Base-by-base conservation (phyloP, 164 flowering plant genomes). In the Buxus sempervirens region DNA sequence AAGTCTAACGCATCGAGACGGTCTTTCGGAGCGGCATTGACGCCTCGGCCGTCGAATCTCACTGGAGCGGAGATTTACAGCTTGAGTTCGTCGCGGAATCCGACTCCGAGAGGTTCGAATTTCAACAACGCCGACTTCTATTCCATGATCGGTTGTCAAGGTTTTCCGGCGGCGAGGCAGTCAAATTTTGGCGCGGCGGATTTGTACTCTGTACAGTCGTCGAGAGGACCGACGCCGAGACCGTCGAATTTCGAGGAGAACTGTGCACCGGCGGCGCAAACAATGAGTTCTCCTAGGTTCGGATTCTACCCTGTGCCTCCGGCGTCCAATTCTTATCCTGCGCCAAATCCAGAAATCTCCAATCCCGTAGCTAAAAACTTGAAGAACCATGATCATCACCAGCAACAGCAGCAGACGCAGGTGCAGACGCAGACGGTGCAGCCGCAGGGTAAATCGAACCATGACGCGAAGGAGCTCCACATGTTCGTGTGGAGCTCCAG, bases 401-500 rank as follows among this genome's bases (percentile, higher is more conserved):
- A 38, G 55, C 68, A 64, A 48, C 26, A 18, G 27, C 63, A 53
- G 51, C 5, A 6, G 51, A 45, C n/a, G 16, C 75, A 60, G 49
- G 62, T n/a, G 38, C 68, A 64, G 59, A 48, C 19, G 27, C 63
- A 53, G 51, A 45, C 22, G 51, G 23, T 10, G 9, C 19, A 21
- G 27, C 27, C 9, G 23, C 66, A 63, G 28, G 64, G 15, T 22
- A 64, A 64, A 45, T 48, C 57, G n/a, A 49, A 27, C 62, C 45
- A 60, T 28, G 62, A 60, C 12, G 62, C 62, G 1, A 74, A 74
- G 63, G 77, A 74, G 23, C 73, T 74, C 1, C 77, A 74, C 68
- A 74, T 74, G 77, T 74, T 74, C 58, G 77, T 74, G 48, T 74
- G 77, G 77, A 74, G 77, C 59, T 74, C 77, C 6, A 74, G 73